phyloP scores from a whole-genome alignment of 2,329 filamentous ascomycete genomes.

The Penicillium carneum region DNA sequence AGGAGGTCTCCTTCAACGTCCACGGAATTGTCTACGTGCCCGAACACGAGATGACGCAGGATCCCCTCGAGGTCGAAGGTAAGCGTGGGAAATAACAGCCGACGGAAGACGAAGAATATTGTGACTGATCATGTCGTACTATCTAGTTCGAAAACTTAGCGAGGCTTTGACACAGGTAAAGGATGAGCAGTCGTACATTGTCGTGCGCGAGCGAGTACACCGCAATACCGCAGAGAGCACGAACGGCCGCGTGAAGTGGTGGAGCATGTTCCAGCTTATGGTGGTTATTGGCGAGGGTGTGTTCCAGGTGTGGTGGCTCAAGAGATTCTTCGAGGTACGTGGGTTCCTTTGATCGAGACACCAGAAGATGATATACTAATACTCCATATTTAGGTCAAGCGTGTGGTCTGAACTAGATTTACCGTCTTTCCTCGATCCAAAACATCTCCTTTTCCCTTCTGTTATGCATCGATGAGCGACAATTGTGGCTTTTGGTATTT shows the following conservation, averaged over 20 bases:
- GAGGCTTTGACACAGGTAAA: slow-evolving; percentile 90
- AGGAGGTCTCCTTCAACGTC: slow-evolving; percentile 99
- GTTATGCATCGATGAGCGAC: slow-evolving; percentile 16
- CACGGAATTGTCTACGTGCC: slow-evolving; percentile 98
- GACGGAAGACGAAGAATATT: not conserved
- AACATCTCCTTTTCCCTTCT: slow-evolving; percentile 1
- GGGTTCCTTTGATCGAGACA: not conserved
- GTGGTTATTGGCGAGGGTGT: slow-evolving; percentile 89
- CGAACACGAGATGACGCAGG: slow-evolving; percentile 80
- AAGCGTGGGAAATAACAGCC: slow-evolving; percentile 40
- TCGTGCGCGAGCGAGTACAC: slow-evolving; percentile 92
- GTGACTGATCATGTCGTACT: slow-evolving; percentile 14
- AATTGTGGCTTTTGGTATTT: slow-evolving; percentile 27
- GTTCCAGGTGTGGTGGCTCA: slow-evolving; percentile 99
- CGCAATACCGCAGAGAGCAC: slow-evolving; percentile 99
- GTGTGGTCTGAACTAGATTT: slow-evolving; percentile 52
- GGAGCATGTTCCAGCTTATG: slow-evolving; percentile 94
- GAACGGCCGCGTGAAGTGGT: slow-evolving; percentile 97
- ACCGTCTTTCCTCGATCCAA: not conserved
- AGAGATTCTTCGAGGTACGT: slow-evolving; percentile 88
- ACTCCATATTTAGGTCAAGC: slow-evolving; percentile 52
- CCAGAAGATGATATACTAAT: slow-evolving; percentile 14
- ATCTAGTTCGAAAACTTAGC: slow-evolving; percentile 77
- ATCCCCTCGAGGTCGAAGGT: slow-evolving; percentile 92
- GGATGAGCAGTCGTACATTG: slow-evolving; percentile 97